These are phyloP conservation scores for Aspergillus brunneoviolaceus DNA, from an alignment of 2,329 filamentous ascomycete species.

Conservation along the genomic window DNA sequence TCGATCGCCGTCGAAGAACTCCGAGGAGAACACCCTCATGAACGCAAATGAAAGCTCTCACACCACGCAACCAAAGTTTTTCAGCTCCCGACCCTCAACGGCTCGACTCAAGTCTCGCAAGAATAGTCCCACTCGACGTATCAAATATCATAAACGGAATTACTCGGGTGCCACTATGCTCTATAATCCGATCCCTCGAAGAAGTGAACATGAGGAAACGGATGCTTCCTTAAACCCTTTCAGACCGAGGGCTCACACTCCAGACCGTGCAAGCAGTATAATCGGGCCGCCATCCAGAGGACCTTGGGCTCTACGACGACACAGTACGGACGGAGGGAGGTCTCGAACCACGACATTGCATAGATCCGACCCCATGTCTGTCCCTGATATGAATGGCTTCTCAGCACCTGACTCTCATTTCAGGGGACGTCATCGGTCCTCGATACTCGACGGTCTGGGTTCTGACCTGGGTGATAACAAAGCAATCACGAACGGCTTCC, in stretches of 20 bases:
- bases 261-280: slow-evolving; percentile 37
- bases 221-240: slow-evolving; percentile 25
- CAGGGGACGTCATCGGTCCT: slow-evolving; percentile 52
- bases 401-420: slow-evolving; percentile 45
- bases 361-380: slow-evolving; percentile 55
- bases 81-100: slow-evolving; percentile 43
- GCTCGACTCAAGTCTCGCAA: slow-evolving; percentile 41
- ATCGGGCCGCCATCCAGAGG: slow-evolving; percentile 39
- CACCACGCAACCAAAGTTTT: slow-evolving; percentile 34
- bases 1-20: slow-evolving; percentile 20
- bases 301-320: slow-evolving; percentile 47
- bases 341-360: slow-evolving; percentile 59
- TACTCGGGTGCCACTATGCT: slow-evolving; percentile 80
- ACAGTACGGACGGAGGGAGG: slow-evolving; percentile 37
- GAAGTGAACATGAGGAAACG: slow-evolving; percentile 43
- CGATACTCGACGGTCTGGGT: slow-evolving; percentile 70
- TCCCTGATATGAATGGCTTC: slow-evolving; percentile 57
- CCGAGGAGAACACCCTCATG: slow-evolving; percentile 16
- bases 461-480: slow-evolving; percentile 68
- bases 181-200: slow-evolving; percentile 65
- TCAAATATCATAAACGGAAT: slow-evolving; percentile 64
- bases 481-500: slow-evolving; percentile 60
- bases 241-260: slow-evolving; percentile 28
- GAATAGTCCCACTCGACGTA: slow-evolving; percentile 37
- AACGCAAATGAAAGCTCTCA: slow-evolving; percentile 18